Evolutionary conservation across 106 monocot genomes (phyloP).

Genomic region (Vanilla planifolia): DNA sequence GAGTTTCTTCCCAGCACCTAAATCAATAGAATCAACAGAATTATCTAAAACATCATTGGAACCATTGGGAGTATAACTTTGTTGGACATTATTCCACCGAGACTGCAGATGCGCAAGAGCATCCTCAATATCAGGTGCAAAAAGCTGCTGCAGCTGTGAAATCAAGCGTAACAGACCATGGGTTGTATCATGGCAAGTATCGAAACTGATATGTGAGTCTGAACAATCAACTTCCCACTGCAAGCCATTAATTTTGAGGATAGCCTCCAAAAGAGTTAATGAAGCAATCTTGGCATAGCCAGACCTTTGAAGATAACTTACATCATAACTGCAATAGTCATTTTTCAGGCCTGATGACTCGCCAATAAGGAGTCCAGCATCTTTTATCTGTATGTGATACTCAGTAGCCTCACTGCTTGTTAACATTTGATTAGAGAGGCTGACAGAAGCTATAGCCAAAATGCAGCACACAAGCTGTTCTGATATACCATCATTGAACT

Average conservation of each 20-base stretch:
- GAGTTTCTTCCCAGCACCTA: slow-evolving; percentile 14
- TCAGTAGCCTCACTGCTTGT: slow-evolving; percentile 19
- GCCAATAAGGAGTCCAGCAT: slow-evolving; percentile 77
- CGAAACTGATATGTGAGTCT: slow-evolving; percentile 53
- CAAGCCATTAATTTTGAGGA: slow-evolving; percentile 44
- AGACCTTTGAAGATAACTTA: slow-evolving; percentile 40
- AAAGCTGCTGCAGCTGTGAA: slow-evolving; percentile 79
- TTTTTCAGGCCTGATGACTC: slow-evolving; percentile 23
- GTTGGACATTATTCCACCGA: slow-evolving; percentile 63
- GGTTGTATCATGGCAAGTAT: slow-evolving; percentile 75
- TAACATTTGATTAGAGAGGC: slow-evolving; percentile 33
- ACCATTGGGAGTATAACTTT: slow-evolving; percentile 18
- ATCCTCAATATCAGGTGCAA: slow-evolving; percentile 86
- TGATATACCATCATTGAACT: slow-evolving; percentile 14
- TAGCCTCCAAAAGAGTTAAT: slow-evolving; percentile 42
- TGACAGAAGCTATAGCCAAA: slow-evolving; percentile 85
- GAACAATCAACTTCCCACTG: slow-evolving; percentile 83
- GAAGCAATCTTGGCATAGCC: slow-evolving; percentile 84
- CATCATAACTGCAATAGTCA: slow-evolving; percentile 28
- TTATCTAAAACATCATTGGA: slow-evolving; percentile 18
- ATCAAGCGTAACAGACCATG: slow-evolving; percentile 49
- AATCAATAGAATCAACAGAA: slow-evolving; percentile 1
- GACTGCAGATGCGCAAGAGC: slow-evolving; percentile 82
- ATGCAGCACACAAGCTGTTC: slow-evolving; percentile 42
- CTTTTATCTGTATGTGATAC: slow-evolving; percentile 58